Evolutionary conservation across 345 rosid species (phyloP).

Genomic region (sweet orange (Citrus sinensis)): DVS_A1.0 CM039169.1:33733001-33733500

Average conservation of each 20-base stretch:
- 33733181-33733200: no score
- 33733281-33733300: neutral
- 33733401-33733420: neutral
- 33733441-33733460: slow-evolving; percentile 52
- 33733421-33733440: slow-evolving; percentile 40
- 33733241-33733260: neutral
- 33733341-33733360: neutral
- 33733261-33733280: neutral
- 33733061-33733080: no score
- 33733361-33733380: neutral
- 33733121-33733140: no score
- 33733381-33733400: no score
- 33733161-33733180: neutral
- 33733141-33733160: neutral
- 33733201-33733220: no score
- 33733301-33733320: neutral
- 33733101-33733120: no score
- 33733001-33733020: no score
- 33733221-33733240: neutral
- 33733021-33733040: no score
- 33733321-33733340: slow-evolving; percentile 6
- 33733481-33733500: slow-evolving; percentile 77
- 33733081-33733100: no score
- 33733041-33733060: no score
- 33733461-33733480: slow-evolving; percentile 72